Evolutionary conservation across 495 filamentous ascomycete genomes (phyloP).

Genomic region (Eremomyces bilateralis): DNA sequence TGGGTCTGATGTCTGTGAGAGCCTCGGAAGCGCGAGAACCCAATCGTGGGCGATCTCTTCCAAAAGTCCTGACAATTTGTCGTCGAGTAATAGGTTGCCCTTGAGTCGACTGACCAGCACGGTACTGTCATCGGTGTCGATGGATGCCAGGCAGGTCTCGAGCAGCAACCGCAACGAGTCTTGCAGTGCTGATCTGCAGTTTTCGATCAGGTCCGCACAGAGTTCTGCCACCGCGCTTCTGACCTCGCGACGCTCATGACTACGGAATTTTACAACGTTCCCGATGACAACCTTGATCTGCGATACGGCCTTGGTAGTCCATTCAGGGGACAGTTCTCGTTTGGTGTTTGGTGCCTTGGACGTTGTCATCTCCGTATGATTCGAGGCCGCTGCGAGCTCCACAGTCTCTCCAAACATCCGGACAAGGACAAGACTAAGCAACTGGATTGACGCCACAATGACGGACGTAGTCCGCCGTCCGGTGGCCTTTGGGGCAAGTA

Average conservation of each 20-base stretch:
- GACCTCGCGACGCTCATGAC: slow-evolving; percentile 50
- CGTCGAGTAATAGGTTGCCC: slow-evolving; percentile 39
- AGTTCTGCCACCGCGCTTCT: slow-evolving; percentile 42
- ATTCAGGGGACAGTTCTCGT: slow-evolving; percentile 31
- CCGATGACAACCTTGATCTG: slow-evolving; percentile 75
- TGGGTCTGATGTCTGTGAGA: slow-evolving; percentile 71
- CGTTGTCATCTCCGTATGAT: slow-evolving; percentile 4
- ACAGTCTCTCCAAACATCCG: slow-evolving; percentile 42
- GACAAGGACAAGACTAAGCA: slow-evolving; percentile 37
- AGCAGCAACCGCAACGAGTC: slow-evolving; percentile 49
- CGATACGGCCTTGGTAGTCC: slow-evolving; percentile 59
- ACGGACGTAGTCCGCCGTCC: slow-evolving; percentile 41
- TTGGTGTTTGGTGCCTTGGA: slow-evolving; percentile 3
- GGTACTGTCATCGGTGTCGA: slow-evolving; percentile 16
- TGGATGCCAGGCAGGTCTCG: slow-evolving; percentile 61
- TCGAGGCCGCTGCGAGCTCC: slow-evolving; percentile 15
- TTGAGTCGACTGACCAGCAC: slow-evolving; percentile 18
- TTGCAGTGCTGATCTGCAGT: slow-evolving; percentile 51
- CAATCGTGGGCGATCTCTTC: slow-evolving; percentile 58
- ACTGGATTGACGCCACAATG: slow-evolving; percentile 35
- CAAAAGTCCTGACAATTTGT: slow-evolving; percentile 40
- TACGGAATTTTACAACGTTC: slow-evolving; percentile 55
- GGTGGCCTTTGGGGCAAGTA: slow-evolving; percentile 44
- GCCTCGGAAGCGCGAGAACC: slow-evolving; percentile 58
- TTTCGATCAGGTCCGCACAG: slow-evolving; percentile 50